Base-by-base conservation (phyloP, 306 rosid genomes). In the Abrus precatorius region DNA sequence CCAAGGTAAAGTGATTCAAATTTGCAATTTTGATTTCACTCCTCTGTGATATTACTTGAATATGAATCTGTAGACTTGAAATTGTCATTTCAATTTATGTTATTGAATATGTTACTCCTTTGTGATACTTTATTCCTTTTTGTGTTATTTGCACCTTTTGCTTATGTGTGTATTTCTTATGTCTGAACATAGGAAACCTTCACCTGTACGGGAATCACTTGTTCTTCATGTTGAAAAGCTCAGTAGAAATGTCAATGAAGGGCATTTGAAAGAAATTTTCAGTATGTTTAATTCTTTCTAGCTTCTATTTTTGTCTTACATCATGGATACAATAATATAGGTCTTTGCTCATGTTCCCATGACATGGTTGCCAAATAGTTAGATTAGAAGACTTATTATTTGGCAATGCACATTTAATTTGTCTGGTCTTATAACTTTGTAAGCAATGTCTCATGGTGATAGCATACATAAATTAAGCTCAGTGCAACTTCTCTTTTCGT, bases 211-310 rank as follows among this genome's bases (percentile, higher is more conserved):
- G 4, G 97, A 90, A 82, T 93, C 98, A 5, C 93, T 90, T 84
- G 93, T 92, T 79, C 98, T 96, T 77, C 93, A 90, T 48, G 79
- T 96, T 49, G 98, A 96, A 41, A 85, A 90, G 64, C 98, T 96
- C 76, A 92, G 97, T 75, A 90, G 99, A 88, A 96, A 96, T 86
- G 99, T 96, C 84, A 81, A 96, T 57, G 99, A 96, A 82, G 97
- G 97, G 85, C 98, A 96, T 88, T 85, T 96, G 77, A 88, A 76
- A 84, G 99, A 96, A 85, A 96, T 96, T 40, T 96, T 96, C 76
- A 74, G 99, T 96, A 92, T 63, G 99, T 72, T 63, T 76, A 84
- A 38, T 65, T 77, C 1, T 50, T 60, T 59, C 33, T 10, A 34
- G 34, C 85, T 44, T 75, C 13, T 71, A 36, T 67, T 61, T 74